Evolutionary conservation across 2,329 filamentous ascomycete genomes (phyloP).

Genomic region (Phaeosphaeriaceae sp.): DNA sequence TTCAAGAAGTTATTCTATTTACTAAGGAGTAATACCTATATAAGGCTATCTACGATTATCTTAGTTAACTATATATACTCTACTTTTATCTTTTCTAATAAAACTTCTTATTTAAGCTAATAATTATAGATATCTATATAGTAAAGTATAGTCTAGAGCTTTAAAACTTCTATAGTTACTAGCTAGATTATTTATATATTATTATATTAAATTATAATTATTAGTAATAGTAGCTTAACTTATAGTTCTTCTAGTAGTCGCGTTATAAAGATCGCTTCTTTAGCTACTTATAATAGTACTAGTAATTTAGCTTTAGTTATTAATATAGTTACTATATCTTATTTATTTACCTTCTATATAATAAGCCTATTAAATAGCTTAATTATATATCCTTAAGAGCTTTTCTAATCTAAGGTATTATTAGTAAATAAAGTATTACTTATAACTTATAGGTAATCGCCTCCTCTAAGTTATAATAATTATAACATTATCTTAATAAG

Average conservation of each 20-base stretch:
- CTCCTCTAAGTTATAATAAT: background rate
- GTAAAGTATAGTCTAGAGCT: conserved; percentile 7
- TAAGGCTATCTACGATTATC: conserved; percentile 7
- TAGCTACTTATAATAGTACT: conserved; percentile 5
- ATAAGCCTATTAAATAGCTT: conserved; percentile 13
- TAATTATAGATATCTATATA: conserved; percentile 12
- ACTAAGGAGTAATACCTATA: conserved; percentile 3
- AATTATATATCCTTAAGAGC: conserved; percentile 10
- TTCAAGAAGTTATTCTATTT: too few relatives aligned
- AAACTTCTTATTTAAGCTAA: conserved; percentile 9
- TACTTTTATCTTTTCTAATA: too few relatives aligned
- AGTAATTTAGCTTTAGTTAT: conserved; percentile 13
- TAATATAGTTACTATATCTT: conserved; percentile 15
- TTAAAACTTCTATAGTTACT: background rate
- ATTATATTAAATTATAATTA: conserved; percentile 10
- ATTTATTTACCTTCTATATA: conserved; percentile 5
- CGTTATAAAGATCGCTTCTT: conserved; percentile 7
- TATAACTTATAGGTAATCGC: conserved; percentile 4
- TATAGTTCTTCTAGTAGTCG: conserved; percentile 1
- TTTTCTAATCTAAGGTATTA: background rate
- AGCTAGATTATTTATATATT: conserved; percentile 12
- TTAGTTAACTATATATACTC: conserved; percentile 1
- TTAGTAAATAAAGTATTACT: conserved; percentile 1
- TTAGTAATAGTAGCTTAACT: background rate
- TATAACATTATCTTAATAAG: background rate